phyloP scores from a whole-genome alignment of 2,329 filamentous ascomycete species.

The Cladorrhinum sp. region DNA sequence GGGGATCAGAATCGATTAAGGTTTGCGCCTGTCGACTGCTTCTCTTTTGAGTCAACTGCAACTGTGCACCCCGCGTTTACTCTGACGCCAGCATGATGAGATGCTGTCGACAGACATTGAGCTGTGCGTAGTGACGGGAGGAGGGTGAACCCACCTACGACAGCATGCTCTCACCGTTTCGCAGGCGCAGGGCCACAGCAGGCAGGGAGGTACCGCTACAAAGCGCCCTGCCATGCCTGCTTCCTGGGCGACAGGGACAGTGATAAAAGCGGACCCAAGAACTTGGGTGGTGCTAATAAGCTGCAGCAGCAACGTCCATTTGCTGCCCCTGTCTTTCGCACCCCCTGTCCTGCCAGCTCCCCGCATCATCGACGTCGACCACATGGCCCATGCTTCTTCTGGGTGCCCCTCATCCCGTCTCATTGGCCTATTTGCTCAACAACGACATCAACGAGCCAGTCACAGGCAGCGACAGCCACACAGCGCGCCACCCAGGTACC shows the following conservation, averaged over 20 bases:
- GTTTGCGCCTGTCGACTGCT: not conserved
- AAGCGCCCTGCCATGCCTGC: not conserved
- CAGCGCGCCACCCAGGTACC: constrained; percentile 7
- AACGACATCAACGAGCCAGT: constrained; percentile 2
- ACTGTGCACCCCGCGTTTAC: not conserved
- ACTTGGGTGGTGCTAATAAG: constrained; percentile 21
- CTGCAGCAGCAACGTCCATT: constrained; percentile 17
- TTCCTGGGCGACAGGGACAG: constrained; percentile 12
- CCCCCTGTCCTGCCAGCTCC: constrained; percentile 18
- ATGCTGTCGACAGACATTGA: not conserved
- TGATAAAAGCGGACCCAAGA: constrained; percentile 20
- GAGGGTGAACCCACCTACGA: not conserved
- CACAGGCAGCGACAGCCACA: constrained; percentile 10
- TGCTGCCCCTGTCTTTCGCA: constrained; percentile 12
- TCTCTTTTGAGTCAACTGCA: not conserved
- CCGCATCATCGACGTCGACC: constrained; percentile 16
- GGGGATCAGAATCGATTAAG: not conserved
- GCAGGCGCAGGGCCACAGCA: not conserved
- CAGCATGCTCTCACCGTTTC: not conserved
- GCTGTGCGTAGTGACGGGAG: not conserved
- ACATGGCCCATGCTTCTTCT: constrained; percentile 17
- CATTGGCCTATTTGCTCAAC: constrained; percentile 16
- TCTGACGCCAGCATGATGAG: not conserved
- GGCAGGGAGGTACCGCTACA: constrained; percentile 14
- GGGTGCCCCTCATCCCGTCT: not conserved